Percentiles rank a stretch among this genome's conserved stretches.
Evolutionary conservation across 345 rosid species (phyloP).

Genomic region (Abelmoschus esculentus): DNA sequence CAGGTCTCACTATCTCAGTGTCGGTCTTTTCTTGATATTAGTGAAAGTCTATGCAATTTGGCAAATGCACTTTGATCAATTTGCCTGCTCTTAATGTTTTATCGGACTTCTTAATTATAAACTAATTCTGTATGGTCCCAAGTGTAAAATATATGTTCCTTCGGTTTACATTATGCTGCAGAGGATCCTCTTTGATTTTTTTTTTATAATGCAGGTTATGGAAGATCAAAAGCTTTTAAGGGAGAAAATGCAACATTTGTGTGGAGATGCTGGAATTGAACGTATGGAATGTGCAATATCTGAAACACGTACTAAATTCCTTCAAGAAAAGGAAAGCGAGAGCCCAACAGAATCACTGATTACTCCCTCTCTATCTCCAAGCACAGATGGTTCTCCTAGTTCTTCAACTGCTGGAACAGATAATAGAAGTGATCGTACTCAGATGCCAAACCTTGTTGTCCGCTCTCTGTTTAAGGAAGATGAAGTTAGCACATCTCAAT

Average conservation of each 20-base stretch:
- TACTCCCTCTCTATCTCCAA: background rate
- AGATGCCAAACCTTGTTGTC: background rate
- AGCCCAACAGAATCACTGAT: background rate
- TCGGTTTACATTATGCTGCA: no score
- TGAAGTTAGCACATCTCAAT: background rate
- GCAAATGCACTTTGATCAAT: background rate
- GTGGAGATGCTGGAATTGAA: background rate
- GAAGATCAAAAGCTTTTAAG: background rate
- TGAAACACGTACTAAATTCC: background rate
- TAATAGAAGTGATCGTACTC: background rate
- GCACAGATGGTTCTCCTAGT: background rate
- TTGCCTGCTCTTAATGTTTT: background rate
- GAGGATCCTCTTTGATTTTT: background rate
- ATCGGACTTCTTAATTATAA: background rate
- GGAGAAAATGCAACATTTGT: background rate
- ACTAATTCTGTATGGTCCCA: background rate
- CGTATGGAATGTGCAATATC: background rate
- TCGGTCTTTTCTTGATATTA: background rate
- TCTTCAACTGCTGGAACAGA: conserved; percentile 12
- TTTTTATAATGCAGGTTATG: background rate
- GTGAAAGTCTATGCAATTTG: no score
- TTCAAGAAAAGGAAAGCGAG: background rate
- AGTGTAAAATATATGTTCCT: background rate
- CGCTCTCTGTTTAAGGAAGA: background rate
- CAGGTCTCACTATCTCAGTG: conserved; percentile 41